Base-by-base conservation (phyloP, 495 filamentous ascomycete species). In the Penicillium arizonense region DNA sequence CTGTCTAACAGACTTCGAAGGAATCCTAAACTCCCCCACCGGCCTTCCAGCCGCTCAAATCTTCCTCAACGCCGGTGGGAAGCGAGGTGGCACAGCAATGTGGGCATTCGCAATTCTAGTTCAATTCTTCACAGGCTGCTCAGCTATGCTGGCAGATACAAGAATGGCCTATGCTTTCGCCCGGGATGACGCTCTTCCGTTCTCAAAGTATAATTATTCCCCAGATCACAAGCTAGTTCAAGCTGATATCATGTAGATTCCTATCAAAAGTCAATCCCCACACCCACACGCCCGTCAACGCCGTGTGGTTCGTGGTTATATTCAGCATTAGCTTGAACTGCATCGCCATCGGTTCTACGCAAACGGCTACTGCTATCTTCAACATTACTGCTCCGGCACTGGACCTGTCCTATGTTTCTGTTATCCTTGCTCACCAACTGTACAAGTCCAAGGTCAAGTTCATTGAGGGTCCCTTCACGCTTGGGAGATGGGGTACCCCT, bases 131-230 rank as follows among this genome's bases (percentile, higher is more conserved):
- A 88, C 86, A 9, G 84, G 86, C 9, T 85, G 84, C 47, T 83
- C 84, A 12, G 86, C 86, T 7, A 82, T 88, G 82, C 58, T 89
- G 28, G 86, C 85, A 52, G 83, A 87, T 59, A 87, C 85, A 10
- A 70, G 86, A 54, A 89, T 89, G 86, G 84, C 85, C 5, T 89
- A 82, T 60, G 86, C 86, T 4, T 89, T 89, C 68, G 80, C 86
- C 24, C 74, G 86, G 33, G 86, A 89, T 53, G 78, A 82, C n/a
- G 86, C 82, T 0, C 72, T 89, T 18, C 86, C 86, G 12, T 87
- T 87, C 55, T 88, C 86, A 3, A 62, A 65, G 80, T 85, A 73
- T 39, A 68, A 36, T 16, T 2, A 13, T 21, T 30, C 34, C 13
- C 10, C 18, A 50, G n/a, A 32, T 23, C 9, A 13, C 2, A 5